Evolutionary conservation across 768 basidiomycete species (phyloP), one percentile per base, ranked within the genome.

Genomic region (Mrakia blollopis): DNA sequence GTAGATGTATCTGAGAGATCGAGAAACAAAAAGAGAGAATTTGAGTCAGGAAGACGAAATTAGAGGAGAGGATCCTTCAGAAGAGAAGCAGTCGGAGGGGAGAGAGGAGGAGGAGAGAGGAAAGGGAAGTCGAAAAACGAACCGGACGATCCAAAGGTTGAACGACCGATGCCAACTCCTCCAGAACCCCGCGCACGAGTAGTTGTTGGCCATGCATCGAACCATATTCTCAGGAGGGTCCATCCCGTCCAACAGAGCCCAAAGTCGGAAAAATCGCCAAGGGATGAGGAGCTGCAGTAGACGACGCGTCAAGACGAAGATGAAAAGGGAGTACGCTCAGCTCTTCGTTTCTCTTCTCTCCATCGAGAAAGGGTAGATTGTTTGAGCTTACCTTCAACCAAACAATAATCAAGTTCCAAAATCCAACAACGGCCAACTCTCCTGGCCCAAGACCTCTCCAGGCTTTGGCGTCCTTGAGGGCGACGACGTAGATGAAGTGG

Each of bases 161-260:
- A 94, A 98, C 79, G 91, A 93, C 11, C 97, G 87, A 82, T 98
- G 96, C 97, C 96, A 98, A 79, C 90, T 91, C 79, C 94, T 85
- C 97, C 97, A 98, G 84, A 99, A 98, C 0, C 94, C 94, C 14
- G 90, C 83, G 0, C 90, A 88, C 0, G 95, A 97, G 82, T 98
- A 98, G 83, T 98, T 98, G 83, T 98, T 99, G 30, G 89, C 92
- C 90, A 98, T 91, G 81, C 97, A 98, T n/a, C 97, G 88, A 18
- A 99, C 88, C 97, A 98, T 97, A 83, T 99, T 99, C 83, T 99
- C 97, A 0, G 96, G 97, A 0, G 94, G 91, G 80, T 97, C 93
- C 47, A 98, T 87, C 0, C 92, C 92, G 80, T 94, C 92, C 9
- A 88, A 83, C 30, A 98, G 85, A 3, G 95, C 72, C 71, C 71